phyloP scores from a whole-genome alignment of 2,329 filamentous ascomycete genomes.

The Fusarium mundagurra region DNA sequence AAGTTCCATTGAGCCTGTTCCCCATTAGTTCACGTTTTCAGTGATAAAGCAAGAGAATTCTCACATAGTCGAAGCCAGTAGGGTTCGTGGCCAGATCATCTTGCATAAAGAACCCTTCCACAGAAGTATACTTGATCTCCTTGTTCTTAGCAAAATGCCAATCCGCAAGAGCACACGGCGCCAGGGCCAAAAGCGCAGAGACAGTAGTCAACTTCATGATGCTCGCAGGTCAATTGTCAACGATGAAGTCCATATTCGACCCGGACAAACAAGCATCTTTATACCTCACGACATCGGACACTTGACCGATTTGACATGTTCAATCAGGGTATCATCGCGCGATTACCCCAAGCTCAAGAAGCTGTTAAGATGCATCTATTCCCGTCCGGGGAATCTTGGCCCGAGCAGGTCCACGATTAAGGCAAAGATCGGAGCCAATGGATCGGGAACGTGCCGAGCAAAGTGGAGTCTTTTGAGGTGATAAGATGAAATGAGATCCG shows the following conservation, averaged over 20 bases:
- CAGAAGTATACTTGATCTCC: slow-evolving; percentile 67
- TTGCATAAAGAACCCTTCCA: slow-evolving; percentile 72
- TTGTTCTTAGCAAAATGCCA: slow-evolving; percentile 48
- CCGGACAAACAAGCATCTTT: slow-evolving; percentile 1
- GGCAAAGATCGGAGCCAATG: slow-evolving; percentile 43
- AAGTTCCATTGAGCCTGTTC: slow-evolving; percentile 62
- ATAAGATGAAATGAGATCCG: background rate
- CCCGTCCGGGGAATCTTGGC: slow-evolving; percentile 25
- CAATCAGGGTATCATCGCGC: slow-evolving; percentile 20
- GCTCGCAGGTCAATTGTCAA: background rate
- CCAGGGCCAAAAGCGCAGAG: slow-evolving; percentile 44
- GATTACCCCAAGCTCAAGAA: background rate
- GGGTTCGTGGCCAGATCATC: slow-evolving; percentile 67
- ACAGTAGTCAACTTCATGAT: slow-evolving; percentile 48
- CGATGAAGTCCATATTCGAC: background rate
- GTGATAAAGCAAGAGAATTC: slow-evolving; percentile 21
- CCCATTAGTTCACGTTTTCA: background rate
- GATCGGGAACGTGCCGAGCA: slow-evolving; percentile 41
- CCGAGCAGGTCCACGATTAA: slow-evolving; percentile 2
- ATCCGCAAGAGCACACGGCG: slow-evolving; percentile 41
- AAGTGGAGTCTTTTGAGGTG: slow-evolving; percentile 10
- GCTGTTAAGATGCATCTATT: background rate
- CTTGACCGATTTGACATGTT: background rate
- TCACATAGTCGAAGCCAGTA: slow-evolving; percentile 71
- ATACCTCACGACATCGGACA: background rate